Conservation (phyloP, 306 rosid species). For the Alnus rubra region DNA sequence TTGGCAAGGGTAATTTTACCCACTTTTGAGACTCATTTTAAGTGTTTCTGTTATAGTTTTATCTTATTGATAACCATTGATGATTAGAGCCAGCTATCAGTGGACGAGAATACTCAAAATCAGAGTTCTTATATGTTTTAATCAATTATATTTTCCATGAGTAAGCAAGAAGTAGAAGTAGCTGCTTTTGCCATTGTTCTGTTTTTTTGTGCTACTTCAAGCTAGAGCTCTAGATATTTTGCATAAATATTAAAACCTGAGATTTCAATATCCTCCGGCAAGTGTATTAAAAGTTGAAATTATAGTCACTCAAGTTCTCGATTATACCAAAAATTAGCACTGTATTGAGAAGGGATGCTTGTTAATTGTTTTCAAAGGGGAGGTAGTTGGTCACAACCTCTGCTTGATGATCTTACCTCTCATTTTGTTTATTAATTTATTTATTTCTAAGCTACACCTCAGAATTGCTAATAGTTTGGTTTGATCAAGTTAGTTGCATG, state of each 20-base stretch:
- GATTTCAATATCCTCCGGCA: background rate
- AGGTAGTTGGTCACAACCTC: background rate
- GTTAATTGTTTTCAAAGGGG: background rate
- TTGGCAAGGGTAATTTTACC: slow-evolving; percentile 73
- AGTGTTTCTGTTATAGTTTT: background rate
- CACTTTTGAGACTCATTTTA: background rate
- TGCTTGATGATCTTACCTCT: background rate
- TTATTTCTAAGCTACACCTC: too few species aligned
- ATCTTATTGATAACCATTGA: background rate
- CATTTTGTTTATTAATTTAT: too few species aligned
- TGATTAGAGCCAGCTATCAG: background rate
- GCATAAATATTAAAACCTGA: background rate
- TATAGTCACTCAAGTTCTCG: background rate
- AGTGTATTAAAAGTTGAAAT: background rate
- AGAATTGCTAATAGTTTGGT: background rate
- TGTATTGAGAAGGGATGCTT: background rate
- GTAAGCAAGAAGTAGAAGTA: background rate
- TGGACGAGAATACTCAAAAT: background rate
- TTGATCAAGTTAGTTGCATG: too few species aligned
- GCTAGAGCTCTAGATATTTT: background rate
- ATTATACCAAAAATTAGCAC: too few species aligned
- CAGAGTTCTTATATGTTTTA: background rate
- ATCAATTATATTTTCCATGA: background rate
- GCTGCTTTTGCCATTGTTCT: background rate
- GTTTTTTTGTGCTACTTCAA: background rate